Base-by-base conservation (phyloP, 1,139 yeast genomes). In the Candida labiduridarum region DNA sequence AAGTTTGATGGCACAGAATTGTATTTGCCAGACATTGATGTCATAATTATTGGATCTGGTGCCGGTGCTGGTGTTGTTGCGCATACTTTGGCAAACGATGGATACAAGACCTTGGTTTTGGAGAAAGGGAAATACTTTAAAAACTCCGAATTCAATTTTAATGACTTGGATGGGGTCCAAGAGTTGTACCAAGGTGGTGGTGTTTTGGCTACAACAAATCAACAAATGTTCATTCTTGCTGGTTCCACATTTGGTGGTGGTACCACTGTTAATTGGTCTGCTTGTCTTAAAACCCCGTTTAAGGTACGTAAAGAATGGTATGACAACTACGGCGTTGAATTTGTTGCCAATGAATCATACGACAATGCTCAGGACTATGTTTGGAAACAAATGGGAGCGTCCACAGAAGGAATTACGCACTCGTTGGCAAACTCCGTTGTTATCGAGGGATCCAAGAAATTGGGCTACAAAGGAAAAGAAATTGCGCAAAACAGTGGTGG, bases 191-290 rank as follows among this genome's bases (percentile, higher is more conserved):
- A 82, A 60, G 56, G 59, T 18, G 59, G 62, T 1, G 85, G 83
- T 4, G 54, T 63, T 1, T 27, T 75, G 2, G 49, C 76, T 14
- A 57, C 73, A 9, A 52, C 61, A 3, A 68, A 68, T 46, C 80
- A 74, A 52, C 76, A 71, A 46, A 49, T 76, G 36, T 60, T 71
- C 27, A 56, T 80, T 3, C 63, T 81, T 47, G 84, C 86, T 0
- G 87, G 86, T 1, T 59, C 83, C 1, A 79, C 82, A 1, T 77
- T 82, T 54, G 87, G 87, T 8, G 87, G 87, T 10, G 87, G 86
- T 3, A 69, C 83, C 6, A 80, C 86, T 4, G 78, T 82, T 45
- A 82, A 82, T 62, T 82, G 87, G 87, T 76, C 82, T n/a, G 85
- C 86, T 10, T 72, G 80, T 55, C 61, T 82, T 52, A 74, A 69